Percentiles rank a stretch among this genome's conserved stretches.
Evolutionary conservation across 108 stramenopile genomes (phyloP).

Genomic region (Fistulifera solaris): DNA sequence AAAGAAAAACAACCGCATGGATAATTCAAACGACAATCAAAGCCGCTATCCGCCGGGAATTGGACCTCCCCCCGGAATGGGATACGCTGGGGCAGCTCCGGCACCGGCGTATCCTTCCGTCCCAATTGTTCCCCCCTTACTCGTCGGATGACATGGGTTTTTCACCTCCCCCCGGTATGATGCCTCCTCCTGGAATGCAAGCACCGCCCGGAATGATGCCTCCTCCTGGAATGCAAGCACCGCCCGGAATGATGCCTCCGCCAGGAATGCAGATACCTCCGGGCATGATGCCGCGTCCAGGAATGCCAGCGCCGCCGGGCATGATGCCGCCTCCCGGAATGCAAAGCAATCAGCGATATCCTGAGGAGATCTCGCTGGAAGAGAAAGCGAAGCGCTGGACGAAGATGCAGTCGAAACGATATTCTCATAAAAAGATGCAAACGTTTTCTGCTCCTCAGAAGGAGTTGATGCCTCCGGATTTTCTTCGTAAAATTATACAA

Average conservation of each 20-base stretch:
- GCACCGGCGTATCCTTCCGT: not conserved
- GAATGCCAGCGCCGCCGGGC: slow-evolving; percentile 31
- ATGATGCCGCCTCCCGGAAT: slow-evolving; percentile 25
- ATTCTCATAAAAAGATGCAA: slow-evolving; percentile 63
- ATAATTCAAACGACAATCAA: not conserved
- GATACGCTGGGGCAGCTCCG: not conserved
- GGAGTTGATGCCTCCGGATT: slow-evolving; percentile 88
- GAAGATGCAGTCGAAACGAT: slow-evolving; percentile 68
- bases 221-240: slow-evolving; percentile 2
- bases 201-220: slow-evolving; percentile 5
- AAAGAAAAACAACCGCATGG: no score
- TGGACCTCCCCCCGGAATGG: slow-evolving; percentile 1
- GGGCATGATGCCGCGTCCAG: slow-evolving; percentile 28
- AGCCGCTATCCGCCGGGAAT: slow-evolving; percentile 1
- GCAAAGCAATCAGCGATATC: slow-evolving; percentile 7
- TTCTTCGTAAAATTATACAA: slow-evolving; percentile 92
- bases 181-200: not conserved
- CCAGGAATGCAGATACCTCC: slow-evolving; percentile 33
- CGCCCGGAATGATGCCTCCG: slow-evolving; percentile 26
- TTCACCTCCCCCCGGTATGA: not conserved
- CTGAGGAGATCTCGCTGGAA: slow-evolving; percentile 33
- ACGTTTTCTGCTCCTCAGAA: slow-evolving; percentile 79
- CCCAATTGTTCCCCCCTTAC: not conserved
- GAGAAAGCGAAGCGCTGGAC: slow-evolving; percentile 84
- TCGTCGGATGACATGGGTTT: no score